phyloP scores from a whole-genome alignment of 2,329 filamentous ascomycete genomes.

The Diaporthe citriasiana region DNA sequence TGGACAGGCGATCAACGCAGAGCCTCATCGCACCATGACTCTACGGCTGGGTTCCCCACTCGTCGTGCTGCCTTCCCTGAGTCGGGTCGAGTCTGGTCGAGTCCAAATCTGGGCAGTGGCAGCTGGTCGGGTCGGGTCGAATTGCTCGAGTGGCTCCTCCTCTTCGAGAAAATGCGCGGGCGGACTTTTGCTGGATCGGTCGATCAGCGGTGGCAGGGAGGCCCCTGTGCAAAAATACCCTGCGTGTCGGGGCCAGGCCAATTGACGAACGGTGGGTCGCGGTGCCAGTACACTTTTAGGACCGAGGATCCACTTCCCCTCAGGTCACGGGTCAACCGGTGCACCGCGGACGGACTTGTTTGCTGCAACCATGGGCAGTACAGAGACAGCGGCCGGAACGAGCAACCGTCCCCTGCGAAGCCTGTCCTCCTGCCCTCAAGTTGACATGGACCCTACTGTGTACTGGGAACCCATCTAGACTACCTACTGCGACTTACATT shows the following conservation, averaged over 20 bases:
- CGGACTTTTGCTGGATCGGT: slow-evolving; percentile 27
- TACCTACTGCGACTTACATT: neutral
- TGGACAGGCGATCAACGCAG: slow-evolving; percentile 28
- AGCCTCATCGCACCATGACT: slow-evolving; percentile 31
- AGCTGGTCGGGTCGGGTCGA: slow-evolving; percentile 19
- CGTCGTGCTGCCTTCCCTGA: slow-evolving; percentile 23
- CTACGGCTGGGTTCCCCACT: neutral
- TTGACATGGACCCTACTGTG: neutral
- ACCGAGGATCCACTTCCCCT: slow-evolving; percentile 10
- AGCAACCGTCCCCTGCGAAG: neutral
- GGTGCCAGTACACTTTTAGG: neutral
- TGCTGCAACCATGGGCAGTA: slow-evolving; percentile 3
- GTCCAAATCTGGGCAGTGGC: slow-evolving; percentile 8
- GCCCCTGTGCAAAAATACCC: slow-evolving; percentile 28
- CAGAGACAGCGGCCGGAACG: slow-evolving; percentile 24
- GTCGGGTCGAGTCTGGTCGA: slow-evolving; percentile 33
- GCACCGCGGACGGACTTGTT: neutral
- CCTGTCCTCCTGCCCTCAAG: neutral
- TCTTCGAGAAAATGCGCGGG: slow-evolving; percentile 23
- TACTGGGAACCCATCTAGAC: neutral
- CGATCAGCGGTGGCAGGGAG: slow-evolving; percentile 23
- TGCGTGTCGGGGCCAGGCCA: slow-evolving; percentile 8
- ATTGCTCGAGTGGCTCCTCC: slow-evolving; percentile 18
- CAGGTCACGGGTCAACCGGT: slow-evolving; percentile 27
- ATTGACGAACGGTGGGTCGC: slow-evolving; percentile 30